A percentile compares a stretch with the other conserved stretches of the same genome.
phyloP scores from a whole-genome alignment of 2,329 filamentous ascomycete species.

The Eutypa lata region DNA sequence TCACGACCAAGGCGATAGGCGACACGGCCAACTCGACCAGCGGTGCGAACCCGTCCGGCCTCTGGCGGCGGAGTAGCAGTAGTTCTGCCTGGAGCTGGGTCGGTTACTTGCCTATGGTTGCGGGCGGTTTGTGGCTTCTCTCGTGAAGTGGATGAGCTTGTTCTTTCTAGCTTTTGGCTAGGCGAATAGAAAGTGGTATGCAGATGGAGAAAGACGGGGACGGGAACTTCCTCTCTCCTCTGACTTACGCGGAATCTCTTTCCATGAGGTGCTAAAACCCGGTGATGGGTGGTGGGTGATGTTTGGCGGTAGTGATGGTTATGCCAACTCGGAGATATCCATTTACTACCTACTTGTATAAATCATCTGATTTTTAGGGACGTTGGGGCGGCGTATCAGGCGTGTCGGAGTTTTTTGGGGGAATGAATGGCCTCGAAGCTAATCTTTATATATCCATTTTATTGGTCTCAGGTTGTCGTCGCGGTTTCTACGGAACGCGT shows the following conservation, averaged over 20 bases:
- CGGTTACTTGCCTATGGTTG: conserved; percentile 41
- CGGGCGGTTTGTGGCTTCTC: conserved; percentile 36
- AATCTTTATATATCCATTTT: no score
- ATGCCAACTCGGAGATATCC: no score
- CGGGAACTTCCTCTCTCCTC: no score
- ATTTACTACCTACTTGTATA: background rate
- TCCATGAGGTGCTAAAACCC: no score
- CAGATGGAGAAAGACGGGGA: no score
- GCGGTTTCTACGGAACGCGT: no score
- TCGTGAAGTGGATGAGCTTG: conserved; percentile 23
- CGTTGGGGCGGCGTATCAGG: background rate
- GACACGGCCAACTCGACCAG: conserved; percentile 31
- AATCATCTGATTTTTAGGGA: background rate
- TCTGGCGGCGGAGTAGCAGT: conserved; percentile 15
- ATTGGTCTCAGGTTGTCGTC: no score
- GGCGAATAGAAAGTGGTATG: no score
- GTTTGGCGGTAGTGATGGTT: no score
- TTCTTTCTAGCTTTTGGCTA: background rate
- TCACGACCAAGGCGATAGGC: conserved; percentile 46
- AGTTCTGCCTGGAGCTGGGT: conserved; percentile 29
- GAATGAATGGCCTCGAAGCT: no score
- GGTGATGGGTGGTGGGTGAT: no score
- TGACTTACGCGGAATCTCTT: no score
- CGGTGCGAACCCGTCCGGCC: conserved; percentile 21
- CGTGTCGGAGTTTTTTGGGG: background rate